Conservation (phyloP, 2,329 filamentous ascomycete species). For the Cercospora sp. region DNA sequence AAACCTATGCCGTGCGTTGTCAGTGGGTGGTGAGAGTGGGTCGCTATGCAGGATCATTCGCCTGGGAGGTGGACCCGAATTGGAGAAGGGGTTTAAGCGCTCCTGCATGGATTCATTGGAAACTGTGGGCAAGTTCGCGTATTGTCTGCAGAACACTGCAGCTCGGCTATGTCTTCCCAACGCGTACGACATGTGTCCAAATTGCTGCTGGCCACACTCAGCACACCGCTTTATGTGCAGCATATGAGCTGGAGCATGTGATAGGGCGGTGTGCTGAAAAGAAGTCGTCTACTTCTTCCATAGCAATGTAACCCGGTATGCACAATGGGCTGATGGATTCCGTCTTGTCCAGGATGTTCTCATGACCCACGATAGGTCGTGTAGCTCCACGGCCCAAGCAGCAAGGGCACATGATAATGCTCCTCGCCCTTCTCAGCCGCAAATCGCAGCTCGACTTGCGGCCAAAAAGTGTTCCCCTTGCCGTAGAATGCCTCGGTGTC, state of each 20-base stretch:
- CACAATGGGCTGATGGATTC: background rate
- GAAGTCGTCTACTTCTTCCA: background rate
- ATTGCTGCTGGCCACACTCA: conserved; percentile 1
- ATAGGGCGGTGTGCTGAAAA: background rate
- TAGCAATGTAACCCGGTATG: background rate
- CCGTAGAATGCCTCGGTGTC: conserved; percentile 73
- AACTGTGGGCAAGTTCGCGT: conserved; percentile 12
- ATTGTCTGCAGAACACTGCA: conserved; percentile 5
- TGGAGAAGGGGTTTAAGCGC: conserved; percentile 4
- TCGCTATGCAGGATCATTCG: conserved; percentile 2
- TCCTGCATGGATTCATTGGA: conserved; percentile 10
- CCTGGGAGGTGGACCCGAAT: conserved; percentile 5
- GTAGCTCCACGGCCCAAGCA: conserved; percentile 78
- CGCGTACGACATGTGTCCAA: background rate
- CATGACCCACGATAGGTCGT: conserved; percentile 78
- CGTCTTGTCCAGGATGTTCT: conserved; percentile 23
- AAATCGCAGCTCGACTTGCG: conserved; percentile 59
- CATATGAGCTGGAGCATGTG: background rate
- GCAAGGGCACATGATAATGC: conserved; percentile 76
- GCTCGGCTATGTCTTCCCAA: background rate
- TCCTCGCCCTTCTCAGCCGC: conserved; percentile 51
- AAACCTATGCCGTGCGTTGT: conserved; percentile 1
- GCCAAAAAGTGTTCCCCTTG: conserved; percentile 58
- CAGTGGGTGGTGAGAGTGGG: conserved; percentile 6
- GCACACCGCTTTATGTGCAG: conserved; percentile 11